Evolutionary conservation across 148 eudicot species (phyloP).

Genomic region (Spergularia marina): DNA sequence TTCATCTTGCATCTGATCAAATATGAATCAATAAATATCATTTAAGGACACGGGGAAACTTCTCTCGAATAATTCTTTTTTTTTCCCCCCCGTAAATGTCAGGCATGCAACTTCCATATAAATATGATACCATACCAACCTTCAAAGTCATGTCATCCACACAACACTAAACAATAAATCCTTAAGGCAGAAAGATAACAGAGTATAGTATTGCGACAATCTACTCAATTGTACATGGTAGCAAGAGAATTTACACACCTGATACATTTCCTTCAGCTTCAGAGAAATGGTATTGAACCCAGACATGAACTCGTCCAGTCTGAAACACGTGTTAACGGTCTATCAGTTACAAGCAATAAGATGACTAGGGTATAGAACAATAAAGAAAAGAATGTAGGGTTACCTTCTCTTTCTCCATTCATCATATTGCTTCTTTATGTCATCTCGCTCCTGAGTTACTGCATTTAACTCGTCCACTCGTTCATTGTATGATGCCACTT

Average conservation of each 20-base stretch:
- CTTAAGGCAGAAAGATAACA: neutral
- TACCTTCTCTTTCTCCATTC: constrained; percentile 93
- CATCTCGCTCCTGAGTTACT: constrained; percentile 83
- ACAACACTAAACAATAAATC: neutral
- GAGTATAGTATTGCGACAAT: neutral
- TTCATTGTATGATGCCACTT: constrained; percentile 71
- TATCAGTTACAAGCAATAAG: constrained; percentile 1
- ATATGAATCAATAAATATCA: neutral
- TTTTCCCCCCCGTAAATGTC: too few species aligned
- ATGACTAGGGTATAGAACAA: neutral
- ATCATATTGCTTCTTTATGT: constrained; percentile 80
- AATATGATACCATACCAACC: neutral
- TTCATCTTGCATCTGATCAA: neutral
- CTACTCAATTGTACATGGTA: constrained; percentile 6
- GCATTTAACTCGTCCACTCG: constrained; percentile 81
- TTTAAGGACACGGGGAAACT: too few species aligned
- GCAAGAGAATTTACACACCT: constrained; percentile 43
- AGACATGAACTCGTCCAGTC: constrained; percentile 98
- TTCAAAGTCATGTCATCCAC: neutral
- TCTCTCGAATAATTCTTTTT: too few species aligned
- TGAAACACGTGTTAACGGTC: constrained; percentile 31
- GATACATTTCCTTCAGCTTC: constrained; percentile 98
- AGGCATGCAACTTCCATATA: too few species aligned
- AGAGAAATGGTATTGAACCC: constrained; percentile 92
- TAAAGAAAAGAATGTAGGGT: constrained; percentile 20